Evolutionary conservation across 2,329 filamentous ascomycete genomes (phyloP), one percentile per base, ranked within the genome.

Genomic region (Ophiostoma montium): DNA sequence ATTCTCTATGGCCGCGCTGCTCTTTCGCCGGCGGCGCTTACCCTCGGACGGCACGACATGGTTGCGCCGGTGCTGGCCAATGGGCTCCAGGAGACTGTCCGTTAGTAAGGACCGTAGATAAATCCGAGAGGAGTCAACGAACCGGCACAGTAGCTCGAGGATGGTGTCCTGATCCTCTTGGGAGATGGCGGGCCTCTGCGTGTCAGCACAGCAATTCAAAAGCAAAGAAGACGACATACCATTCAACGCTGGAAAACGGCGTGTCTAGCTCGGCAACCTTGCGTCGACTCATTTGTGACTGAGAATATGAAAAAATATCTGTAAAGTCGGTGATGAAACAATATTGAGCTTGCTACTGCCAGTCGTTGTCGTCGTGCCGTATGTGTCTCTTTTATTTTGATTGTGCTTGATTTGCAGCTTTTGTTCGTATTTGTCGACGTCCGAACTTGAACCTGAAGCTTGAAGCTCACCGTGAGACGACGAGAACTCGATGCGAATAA

Each of bases 91-190:
- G 18, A 85, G 65, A 52, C 82, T 86, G 38, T 2, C 7, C 5
- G 6, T 33, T 27, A 38, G 32, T 10, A 52, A 21, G 32, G 46
- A 38, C 21, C 50, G 30, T 15, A 46, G 41, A 27, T 8, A 32
- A 7, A 23, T 5, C 2, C 10, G 36, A 19, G 13, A 44, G 11
- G 16, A 15, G 12, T 11, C 18, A 5, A 10, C 6, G 4, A 27
- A 84, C 82, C 69, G 74, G 73, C 76, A 83, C 5, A 85, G 67
- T 45, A 86, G 67, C 54, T 84, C 79, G 10, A 85, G 60, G 35
- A 85, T 80, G 4, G 71, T 69, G 47, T 80, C 72, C 61, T 84
- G 79, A 47, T 84, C 70, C 45, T 76, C 66, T 16, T 65, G 59
- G 2, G 69, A 67, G 39, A 84, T 70, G 38, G 70, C 62, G 8